Percentiles rank a stretch among this genome's conserved stretches.
These are phyloP conservation scores for Penicillium occitanis DNA, from an alignment of 2,329 filamentous ascomycete genomes.

Conservation along the genomic window DNA sequence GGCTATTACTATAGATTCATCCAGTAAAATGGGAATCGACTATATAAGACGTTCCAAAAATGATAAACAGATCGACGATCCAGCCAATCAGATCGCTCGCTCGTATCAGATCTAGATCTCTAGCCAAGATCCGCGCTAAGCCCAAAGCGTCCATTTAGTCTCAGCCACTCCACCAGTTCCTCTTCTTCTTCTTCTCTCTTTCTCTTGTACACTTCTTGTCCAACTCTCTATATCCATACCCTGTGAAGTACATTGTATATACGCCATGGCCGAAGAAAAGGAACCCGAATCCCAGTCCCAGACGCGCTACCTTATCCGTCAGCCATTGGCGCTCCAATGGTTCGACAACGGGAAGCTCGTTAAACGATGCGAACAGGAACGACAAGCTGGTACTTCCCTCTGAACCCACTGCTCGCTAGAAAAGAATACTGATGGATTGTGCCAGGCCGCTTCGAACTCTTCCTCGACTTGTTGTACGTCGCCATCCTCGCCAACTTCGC, in stretches of 20 bases:
- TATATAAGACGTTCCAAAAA: no score
- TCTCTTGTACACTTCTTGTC: not conserved
- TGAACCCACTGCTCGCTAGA: not conserved
- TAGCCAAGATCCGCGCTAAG: not conserved
- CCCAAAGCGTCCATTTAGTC: not conserved
- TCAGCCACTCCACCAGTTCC: not conserved
- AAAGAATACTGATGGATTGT: not conserved
- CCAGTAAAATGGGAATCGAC: no score
- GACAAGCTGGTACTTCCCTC: constrained; percentile 37
- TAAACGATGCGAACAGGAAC: constrained; percentile 47
- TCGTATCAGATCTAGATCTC: not conserved
- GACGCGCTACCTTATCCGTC: constrained; percentile 32
- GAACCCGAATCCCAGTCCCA: constrained; percentile 14
- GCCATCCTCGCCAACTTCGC: constrained; percentile 54
- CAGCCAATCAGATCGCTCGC: not conserved
- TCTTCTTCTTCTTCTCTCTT: not conserved
- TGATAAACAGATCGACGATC: not conserved
- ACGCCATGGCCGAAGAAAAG: constrained; percentile 8
- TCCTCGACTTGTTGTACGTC: constrained; percentile 53
- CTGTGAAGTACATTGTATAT: not conserved
- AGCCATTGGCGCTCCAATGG: constrained; percentile 46
- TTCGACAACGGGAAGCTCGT: constrained; percentile 46
- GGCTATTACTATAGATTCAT: no score
- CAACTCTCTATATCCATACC: not conserved
- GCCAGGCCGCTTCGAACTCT: constrained; percentile 49